Base-by-base conservation (phyloP, 805 yeast species). In the Cyberlindnera bimundalis region DNA sequence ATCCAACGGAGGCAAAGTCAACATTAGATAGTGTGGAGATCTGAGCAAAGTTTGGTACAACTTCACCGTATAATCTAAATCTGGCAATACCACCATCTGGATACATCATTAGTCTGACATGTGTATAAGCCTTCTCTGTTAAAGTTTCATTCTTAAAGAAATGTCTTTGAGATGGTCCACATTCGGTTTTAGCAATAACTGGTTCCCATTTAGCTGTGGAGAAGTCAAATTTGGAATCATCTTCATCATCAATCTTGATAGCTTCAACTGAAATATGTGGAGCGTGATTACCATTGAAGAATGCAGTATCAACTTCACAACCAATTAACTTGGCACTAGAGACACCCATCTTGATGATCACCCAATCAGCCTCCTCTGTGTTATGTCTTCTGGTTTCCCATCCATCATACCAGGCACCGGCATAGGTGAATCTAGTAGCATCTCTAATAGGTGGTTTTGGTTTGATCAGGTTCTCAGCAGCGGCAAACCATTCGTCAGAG, bases 51-150 rank as follows among this genome's bases (percentile, higher is more conserved):
- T 81, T 73, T n/a, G 96, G 89, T 7, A 78, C 68, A 10, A 90
- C 96, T 29, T 73, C 68, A 16, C 98, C 99, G 60, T 84, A 91
- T 35, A 88, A 71, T 60, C 96, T 76, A 71, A 91, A 90, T 50
- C 99, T 76, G 9, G 97, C 96, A 64, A 91, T 90, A 20, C 99
- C 99, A 39, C 99, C 99, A 62, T 91, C 98, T 19, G 99, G 98
- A 65, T 84, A 91, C 96, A 88, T 89, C 67, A 80, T 81, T 59
- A 91, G 73, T 54, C 90, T 76, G 29, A 82, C 83, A 59, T 88
- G 93, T 23, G 93, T 85, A 67, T 76, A 91, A 28, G 74, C 73
- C 29, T 70, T 62, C 4, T 62, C 62, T n/a, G 96, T 86, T 38
- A 79, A 58, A 2, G 61, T 52, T 10, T 67, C 70, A 47, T 93